Evolutionary conservation across 108 stramenopile genomes (phyloP).

Genomic region (Mediolabrus comicus): DNA sequence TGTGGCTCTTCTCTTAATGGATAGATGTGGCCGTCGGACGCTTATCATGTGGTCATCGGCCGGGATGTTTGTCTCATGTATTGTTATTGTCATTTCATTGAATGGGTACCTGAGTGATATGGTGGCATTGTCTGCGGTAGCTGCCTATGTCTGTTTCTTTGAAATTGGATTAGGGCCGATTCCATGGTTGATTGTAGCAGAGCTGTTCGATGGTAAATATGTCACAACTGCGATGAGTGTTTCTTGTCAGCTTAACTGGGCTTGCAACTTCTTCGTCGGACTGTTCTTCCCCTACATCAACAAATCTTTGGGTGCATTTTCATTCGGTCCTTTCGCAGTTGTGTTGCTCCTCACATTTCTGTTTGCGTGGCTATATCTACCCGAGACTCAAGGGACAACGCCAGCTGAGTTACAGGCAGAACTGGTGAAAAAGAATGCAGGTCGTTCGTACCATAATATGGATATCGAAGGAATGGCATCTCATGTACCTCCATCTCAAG

Average conservation of each 20-base stretch:
- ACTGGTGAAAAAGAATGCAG: constrained; percentile 63
- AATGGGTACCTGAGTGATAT: constrained; percentile 65
- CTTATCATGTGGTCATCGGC: constrained; percentile 88
- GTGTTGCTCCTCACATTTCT: constrained; percentile 57
- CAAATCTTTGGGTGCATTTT: constrained; percentile 60
- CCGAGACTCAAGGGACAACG: constrained; percentile 86
- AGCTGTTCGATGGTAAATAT: constrained; percentile 91
- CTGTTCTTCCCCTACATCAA: constrained; percentile 88
- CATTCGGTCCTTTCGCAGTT: constrained; percentile 82
- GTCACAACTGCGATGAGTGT: constrained; percentile 85
- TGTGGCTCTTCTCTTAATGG: constrained; percentile 92
- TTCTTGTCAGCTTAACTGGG: constrained; percentile 91
- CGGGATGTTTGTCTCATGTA: constrained; percentile 78
- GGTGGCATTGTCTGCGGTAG: constrained; percentile 79
- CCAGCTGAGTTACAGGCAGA: constrained; percentile 73
- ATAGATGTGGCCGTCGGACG: constrained; percentile 74
- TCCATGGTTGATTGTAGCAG: constrained; percentile 93
- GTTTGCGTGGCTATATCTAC: constrained; percentile 64
- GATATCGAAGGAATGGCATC: constrained; percentile 38
- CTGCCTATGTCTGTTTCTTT: constrained; percentile 88
- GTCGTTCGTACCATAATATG: constrained; percentile 72
- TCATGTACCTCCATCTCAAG: constrained; percentile 25
- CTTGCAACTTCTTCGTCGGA: constrained; percentile 89
- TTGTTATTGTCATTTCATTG: constrained; percentile 68
- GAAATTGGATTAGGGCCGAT: constrained; percentile 98